A percentile compares a stretch with the other conserved stretches of the same genome.
These are phyloP conservation scores for Eucalyptus melliodora DNA, from an alignment of 345 rosid species.

Conservation along the genomic window DNA sequence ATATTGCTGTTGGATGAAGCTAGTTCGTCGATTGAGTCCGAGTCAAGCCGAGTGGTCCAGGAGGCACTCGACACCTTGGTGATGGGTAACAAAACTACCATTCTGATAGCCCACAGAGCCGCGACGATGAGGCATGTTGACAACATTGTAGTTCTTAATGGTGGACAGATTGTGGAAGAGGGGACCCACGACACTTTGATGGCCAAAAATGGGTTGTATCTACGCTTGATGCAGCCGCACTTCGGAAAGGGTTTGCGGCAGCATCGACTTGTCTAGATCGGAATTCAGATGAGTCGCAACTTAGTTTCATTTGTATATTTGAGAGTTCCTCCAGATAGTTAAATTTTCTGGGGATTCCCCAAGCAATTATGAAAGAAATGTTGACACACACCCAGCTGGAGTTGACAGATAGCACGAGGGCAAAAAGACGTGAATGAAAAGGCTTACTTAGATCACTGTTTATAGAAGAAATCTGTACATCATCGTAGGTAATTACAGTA, in stretches of 20 bases:
- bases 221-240: conserved; percentile 90
- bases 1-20: conserved; percentile 91
- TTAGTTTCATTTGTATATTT: not conserved
- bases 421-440: not conserved
- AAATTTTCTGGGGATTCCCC: not conserved
- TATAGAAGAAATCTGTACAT: not conserved
- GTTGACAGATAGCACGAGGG: not conserved
- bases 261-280: conserved; percentile 55
- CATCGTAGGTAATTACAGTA: not conserved
- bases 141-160: conserved; percentile 94
- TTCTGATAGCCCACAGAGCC: conserved; percentile 86
- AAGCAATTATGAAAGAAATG: not conserved
- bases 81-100: conserved; percentile 97
- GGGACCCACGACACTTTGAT: conserved; percentile 82
- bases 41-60: conserved; percentile 96
- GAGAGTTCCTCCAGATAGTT: not conserved
- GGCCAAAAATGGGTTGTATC: conserved; percentile 81
- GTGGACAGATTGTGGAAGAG: conserved; percentile 93
- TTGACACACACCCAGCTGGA: not conserved
- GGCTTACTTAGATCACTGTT: not conserved
- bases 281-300: not conserved
- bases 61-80: conserved; percentile 87
- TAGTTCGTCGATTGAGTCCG: conserved; percentile 93
- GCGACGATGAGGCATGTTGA: conserved; percentile 98
- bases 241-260: conserved; percentile 91